These are phyloP conservation scores for Pyrrhoderma lamaoense DNA, from an alignment of 1,284 basidiomycete species.

Conservation along the genomic window DNA sequence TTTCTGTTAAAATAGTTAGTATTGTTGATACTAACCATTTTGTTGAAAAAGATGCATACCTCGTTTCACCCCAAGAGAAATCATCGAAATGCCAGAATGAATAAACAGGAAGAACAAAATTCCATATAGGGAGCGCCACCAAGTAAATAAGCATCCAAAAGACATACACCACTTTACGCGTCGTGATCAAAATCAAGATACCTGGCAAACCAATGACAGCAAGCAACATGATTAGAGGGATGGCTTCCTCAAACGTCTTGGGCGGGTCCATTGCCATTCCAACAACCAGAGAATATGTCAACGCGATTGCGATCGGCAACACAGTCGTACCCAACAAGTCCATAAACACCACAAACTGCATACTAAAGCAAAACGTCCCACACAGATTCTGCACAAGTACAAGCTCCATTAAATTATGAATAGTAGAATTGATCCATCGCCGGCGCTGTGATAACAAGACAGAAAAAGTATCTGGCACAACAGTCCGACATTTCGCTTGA, in stretches of 20 bases:
- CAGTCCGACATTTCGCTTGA: conserved; percentile 90
- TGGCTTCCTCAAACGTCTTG: conserved; percentile 82
- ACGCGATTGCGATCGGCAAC: conserved; percentile 86
- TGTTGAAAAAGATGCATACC: conserved; percentile 40
- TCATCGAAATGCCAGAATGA: conserved; percentile 99
- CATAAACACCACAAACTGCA: conserved; percentile 99
- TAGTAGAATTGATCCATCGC: conserved; percentile 99
- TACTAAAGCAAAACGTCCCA: conserved; percentile 93
- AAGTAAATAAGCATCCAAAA: conserved; percentile 98
- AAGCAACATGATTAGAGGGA: conserved; percentile 85
- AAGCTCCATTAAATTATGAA: conserved; percentile 99
- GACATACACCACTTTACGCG: conserved; percentile 90
- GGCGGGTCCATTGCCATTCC: conserved; percentile 81
- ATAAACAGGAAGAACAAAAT: conserved; percentile 89
- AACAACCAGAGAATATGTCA: conserved; percentile 88
- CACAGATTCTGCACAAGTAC: conserved; percentile 95
- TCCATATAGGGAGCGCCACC: conserved; percentile 89
- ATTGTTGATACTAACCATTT: conserved; percentile 18
- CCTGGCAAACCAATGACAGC: conserved; percentile 93
- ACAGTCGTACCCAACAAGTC: conserved; percentile 95
- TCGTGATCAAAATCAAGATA: conserved; percentile 88
- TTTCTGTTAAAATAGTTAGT: conserved; percentile 48
- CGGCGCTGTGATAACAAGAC: conserved; percentile 94
- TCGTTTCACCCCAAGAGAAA: conserved; percentile 97
- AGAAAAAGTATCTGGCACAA: conserved; percentile 93